Evolutionary conservation across 2,329 filamentous ascomycete species (phyloP), one percentile per base, ranked within the genome.

Genomic region (Hymenoscyphus linearis): DNA sequence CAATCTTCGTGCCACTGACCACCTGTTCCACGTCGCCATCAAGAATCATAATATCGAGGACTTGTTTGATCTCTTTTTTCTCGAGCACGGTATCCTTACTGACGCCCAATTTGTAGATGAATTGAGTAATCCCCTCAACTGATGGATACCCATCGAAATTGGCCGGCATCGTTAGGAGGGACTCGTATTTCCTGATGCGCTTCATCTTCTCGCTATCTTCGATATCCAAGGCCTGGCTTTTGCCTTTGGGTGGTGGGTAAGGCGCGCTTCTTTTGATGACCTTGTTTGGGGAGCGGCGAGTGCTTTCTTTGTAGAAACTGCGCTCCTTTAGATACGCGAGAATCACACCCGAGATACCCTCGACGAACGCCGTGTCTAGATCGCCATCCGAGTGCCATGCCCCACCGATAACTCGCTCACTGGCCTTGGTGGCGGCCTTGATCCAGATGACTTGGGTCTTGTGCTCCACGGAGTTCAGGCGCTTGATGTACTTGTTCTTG

Each of bases 401-500:
- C 1, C 95, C 95, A 55, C 95, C 95, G 0, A 92, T 96, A 54
- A 96, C 90, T 64, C 95, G 89, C 64, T 97, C 93, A 59, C 88
- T 91, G 0, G 95, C 93, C 12, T 86, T 85, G 63, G 99, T 83
- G 65, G 88, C 87, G 59, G 88, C 85, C 71, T 96, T 87, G 82
- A 99, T 96, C 80, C 95, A 99, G 83, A 96, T 96, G 77, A 96
- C 96, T 73, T 95, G 89, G 67, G 88, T 90, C 31, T 91, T 91
- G 72, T 90, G 88, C 77, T 96, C 92, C 76, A 96, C 92, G 74
- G 89, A 95, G 74, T 99, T 92, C 73, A 96, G 86, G 37, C 86
- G 85, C 73, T 91, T 93, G 44, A 82, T 78, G 44, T 50, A 50
- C 74, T 96, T 90, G 65, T 87, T 85, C 78, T 96, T 96, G 68